Evolutionary conservation across 148 eudicot genomes (phyloP).

Genomic region (Drosera capensis): DNA sequence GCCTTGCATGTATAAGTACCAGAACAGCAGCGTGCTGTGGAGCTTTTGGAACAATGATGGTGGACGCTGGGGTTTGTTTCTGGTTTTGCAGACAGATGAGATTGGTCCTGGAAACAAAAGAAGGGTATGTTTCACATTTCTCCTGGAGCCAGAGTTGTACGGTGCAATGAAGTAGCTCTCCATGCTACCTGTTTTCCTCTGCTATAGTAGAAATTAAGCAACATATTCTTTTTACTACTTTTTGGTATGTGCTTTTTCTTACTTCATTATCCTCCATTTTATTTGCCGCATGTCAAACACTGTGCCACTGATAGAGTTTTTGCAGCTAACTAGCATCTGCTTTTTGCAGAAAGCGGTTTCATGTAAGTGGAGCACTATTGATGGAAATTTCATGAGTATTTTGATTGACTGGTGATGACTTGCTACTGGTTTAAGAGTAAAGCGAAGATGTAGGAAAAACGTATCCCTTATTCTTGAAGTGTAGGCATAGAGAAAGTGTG

Average conservation of each 20-base stretch:
- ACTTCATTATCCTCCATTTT: background rate
- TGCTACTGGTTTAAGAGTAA: slow-evolving; percentile 55
- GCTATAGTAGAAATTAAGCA: too few species aligned
- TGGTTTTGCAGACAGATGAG: background rate
- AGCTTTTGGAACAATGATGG: too few species aligned
- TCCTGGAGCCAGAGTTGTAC: too few species aligned
- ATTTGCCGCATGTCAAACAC: background rate
- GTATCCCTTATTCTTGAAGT: slow-evolving; percentile 75
- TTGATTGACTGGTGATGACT: slow-evolving; percentile 2
- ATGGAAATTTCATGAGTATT: background rate
- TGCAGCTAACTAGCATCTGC: background rate
- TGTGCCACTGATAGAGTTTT: background rate
- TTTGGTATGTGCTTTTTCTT: background rate
- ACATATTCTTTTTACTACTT: background rate
- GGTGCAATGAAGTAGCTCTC: too few species aligned
- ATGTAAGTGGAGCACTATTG: background rate
- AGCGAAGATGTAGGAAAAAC: slow-evolving; percentile 47
- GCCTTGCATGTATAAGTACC: background rate
- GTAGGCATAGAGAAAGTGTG: slow-evolving; percentile 46
- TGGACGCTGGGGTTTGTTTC: too few species aligned
- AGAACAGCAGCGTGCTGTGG: too few species aligned
- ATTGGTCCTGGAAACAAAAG: too few species aligned
- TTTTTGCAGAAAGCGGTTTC: background rate
- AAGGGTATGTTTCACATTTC: too few species aligned
- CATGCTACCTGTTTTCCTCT: too few species aligned